Evolutionary conservation across 805 yeast species (phyloP), one percentile per base, ranked within the genome.

Genomic region (Blastobotrys robertii): DNA sequence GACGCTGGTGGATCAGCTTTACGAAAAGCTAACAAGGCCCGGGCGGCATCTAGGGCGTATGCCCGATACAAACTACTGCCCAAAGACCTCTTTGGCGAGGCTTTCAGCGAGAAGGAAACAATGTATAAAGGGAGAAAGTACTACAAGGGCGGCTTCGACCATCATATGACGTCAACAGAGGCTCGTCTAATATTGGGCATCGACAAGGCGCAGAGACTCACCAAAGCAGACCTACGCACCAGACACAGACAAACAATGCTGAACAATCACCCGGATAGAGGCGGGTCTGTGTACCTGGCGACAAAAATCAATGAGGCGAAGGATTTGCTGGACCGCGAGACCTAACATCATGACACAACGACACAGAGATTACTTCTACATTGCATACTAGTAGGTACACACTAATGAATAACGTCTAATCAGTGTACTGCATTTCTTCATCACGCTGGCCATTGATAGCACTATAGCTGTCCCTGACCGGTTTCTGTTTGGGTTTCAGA

Each of bases 231-330:
- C 75, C 69, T 87, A 55, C 81, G 82, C 58, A 86, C 81, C 48
- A 79, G 78, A 46, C 95, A 88, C 59, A 76, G 95, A 65, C 70
- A 70, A 53, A 80, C 87, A 55, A 84, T 88, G 92, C 64, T 85
- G 64, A 74, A 82, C 39, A 88, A 88, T 61, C 97, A 88, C 59
- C 97, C 97, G 8, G 97, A 88, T 67, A 83, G 79, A 59, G 96
- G 96, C 30, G 97, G 97, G 2, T 81, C 94, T 8, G 84, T 94
- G 22, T 86, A 74, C 55, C 61, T 88, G 62, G 95, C 97, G 38
- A 79, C 88, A 45, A 88, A 88, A 68, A 81, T 88, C 48, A 88
- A 88, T 60, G 95, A 88, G 65, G 96, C 97, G 22, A 81, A 81
- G 57, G 94, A 85, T 54, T 74, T 82, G 54, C 66, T 84, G 59